Percentiles rank a stretch among this genome's conserved stretches.
Conservation (phyloP, 495 filamentous ascomycete genomes). For the Penicillium crystallinum region DNA sequence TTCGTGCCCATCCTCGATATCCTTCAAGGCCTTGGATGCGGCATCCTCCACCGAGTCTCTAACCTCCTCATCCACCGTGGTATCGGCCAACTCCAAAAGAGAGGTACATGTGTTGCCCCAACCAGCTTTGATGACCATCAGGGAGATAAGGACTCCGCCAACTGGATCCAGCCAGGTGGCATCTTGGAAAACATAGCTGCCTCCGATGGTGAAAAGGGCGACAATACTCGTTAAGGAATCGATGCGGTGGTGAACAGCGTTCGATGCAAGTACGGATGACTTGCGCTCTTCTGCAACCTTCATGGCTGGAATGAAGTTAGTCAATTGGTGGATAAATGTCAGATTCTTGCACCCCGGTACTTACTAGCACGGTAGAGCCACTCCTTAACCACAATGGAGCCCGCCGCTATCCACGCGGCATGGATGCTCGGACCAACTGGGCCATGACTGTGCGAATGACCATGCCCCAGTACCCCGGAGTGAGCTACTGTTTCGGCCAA, state of each 20-base stretch:
- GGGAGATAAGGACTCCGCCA: slow-evolving; percentile 82
- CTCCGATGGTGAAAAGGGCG: slow-evolving; percentile 79
- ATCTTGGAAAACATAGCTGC: slow-evolving; percentile 77
- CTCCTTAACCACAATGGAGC: slow-evolving; percentile 87
- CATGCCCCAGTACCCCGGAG: slow-evolving; percentile 41
- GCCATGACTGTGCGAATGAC: slow-evolving; percentile 60
- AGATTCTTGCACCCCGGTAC: slow-evolving; percentile 26
- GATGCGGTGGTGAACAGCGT: slow-evolving; percentile 92
- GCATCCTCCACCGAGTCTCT: slow-evolving; percentile 61
- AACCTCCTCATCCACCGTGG: slow-evolving; percentile 79
- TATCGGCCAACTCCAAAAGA: slow-evolving; percentile 82
- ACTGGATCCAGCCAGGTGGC: slow-evolving; percentile 93
- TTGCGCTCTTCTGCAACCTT: slow-evolving; percentile 93
- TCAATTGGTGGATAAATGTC: slow-evolving; percentile 4
- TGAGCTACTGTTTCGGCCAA: slow-evolving; percentile 59
- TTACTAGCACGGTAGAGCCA: slow-evolving; percentile 95
- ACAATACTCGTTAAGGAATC: slow-evolving; percentile 94
- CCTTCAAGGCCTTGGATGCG: slow-evolving; percentile 52
- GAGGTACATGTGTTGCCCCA: slow-evolving; percentile 78
- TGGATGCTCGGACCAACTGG: slow-evolving; percentile 74
- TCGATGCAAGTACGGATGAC: slow-evolving; percentile 93
- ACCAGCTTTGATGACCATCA: slow-evolving; percentile 89
- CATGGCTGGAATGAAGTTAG: slow-evolving; percentile 60
- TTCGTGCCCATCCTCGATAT: slow-evolving; percentile 28
- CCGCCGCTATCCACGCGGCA: slow-evolving; percentile 91